phyloP scores from a whole-genome alignment of 2,329 filamentous ascomycete genomes.

The Chrysosporium keratinophilum region DNA sequence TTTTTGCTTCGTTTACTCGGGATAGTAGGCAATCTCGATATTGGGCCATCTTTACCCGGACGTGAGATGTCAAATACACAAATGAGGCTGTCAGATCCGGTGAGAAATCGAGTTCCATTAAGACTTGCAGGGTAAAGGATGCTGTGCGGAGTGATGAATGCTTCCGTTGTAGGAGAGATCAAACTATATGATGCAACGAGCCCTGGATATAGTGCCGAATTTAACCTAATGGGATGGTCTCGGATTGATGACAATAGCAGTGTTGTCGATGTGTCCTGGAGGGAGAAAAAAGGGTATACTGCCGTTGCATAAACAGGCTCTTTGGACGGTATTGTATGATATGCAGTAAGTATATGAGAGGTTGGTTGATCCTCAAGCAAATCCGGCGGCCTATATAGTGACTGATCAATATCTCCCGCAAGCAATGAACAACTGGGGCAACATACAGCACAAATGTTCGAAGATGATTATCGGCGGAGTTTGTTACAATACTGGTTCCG shows the following conservation, averaged over 20 bases:
- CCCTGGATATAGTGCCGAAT: conserved; percentile 44
- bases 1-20: conserved; percentile 40
- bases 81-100: conserved; percentile 46
- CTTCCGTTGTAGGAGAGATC: conserved; percentile 46
- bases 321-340: conserved; percentile 37
- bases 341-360: conserved; percentile 35
- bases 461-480: conserved; percentile 42
- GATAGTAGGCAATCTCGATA: conserved; percentile 38
- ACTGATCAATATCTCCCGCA: background rate
- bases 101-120: conserved; percentile 45
- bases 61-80: conserved; percentile 47
- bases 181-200: conserved; percentile 46
- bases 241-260: conserved; percentile 44
- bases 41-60: conserved; percentile 37
- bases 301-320: conserved; percentile 46
- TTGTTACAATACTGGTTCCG: conserved; percentile 48
- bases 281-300: conserved; percentile 45
- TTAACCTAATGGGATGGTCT: conserved; percentile 47
- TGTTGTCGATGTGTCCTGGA: conserved; percentile 41
- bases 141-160: conserved; percentile 45
- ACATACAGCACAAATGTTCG: conserved; percentile 45
- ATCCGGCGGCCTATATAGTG: conserved; percentile 35
- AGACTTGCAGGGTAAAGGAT: conserved; percentile 42
- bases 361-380: conserved; percentile 34
- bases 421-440: background rate